These are phyloP conservation scores for Venturia pyrina DNA, from an alignment of 2,329 filamentous ascomycete species.

Conservation along the genomic window DNA sequence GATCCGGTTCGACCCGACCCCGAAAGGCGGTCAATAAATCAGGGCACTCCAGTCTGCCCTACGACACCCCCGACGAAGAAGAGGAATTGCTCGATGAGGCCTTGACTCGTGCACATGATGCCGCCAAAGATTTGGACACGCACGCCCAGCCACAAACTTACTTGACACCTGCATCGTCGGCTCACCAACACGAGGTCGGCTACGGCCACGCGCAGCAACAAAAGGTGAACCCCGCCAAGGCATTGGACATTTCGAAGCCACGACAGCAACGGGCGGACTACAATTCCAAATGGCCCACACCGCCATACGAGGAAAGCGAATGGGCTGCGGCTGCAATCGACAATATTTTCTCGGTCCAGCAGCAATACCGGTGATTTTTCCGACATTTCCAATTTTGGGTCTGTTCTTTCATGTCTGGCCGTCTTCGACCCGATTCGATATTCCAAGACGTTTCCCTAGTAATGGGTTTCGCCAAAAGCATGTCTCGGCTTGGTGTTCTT, in stretches of 20 bases:
- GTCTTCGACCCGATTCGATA: background rate
- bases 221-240: constrained; percentile 49
- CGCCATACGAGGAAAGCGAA: constrained; percentile 86
- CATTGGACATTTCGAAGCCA: constrained; percentile 57
- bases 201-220: constrained; percentile 57
- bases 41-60: constrained; percentile 65
- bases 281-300: constrained; percentile 79
- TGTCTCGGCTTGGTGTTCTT: background rate
- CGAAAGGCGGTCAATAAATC: constrained; percentile 34
- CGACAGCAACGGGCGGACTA: constrained; percentile 39
- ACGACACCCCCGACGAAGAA: constrained; percentile 92
- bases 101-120: constrained; percentile 64
- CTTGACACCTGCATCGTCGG: constrained; percentile 67
- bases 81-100: constrained; percentile 92
- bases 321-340: constrained; percentile 79
- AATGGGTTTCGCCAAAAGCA: background rate
- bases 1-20: background rate
- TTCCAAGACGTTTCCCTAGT: background rate
- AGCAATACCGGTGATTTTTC: constrained; percentile 6
- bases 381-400: background rate
- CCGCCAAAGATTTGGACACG: constrained; percentile 60
- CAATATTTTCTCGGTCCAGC: constrained; percentile 7
- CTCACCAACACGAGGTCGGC: constrained; percentile 66
- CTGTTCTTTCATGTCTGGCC: background rate
- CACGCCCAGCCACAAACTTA: constrained; percentile 33